phyloP scores from a whole-genome alignment of 2,329 filamentous ascomycete species.

The Sporothrix protearum region DNA sequence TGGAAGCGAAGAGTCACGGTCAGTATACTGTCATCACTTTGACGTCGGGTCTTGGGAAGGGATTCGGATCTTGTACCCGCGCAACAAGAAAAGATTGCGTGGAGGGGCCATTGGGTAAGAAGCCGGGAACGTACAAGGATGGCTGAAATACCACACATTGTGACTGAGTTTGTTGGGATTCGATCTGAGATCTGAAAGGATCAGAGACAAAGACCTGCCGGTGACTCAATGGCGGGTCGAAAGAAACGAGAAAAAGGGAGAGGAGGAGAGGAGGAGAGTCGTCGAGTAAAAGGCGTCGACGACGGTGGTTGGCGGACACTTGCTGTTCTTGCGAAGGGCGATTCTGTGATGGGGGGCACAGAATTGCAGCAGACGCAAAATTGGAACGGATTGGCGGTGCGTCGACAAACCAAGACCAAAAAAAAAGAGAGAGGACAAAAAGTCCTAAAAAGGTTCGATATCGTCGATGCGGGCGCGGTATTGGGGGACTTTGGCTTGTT shows the following conservation, averaged over 20 bases:
- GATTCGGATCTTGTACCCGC: not conserved
- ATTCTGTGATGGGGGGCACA: slow-evolving; percentile 10
- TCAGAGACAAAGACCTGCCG: not conserved
- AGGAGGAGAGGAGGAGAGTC: not conserved
- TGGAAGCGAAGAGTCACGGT: slow-evolving; percentile 11
- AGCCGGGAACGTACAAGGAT: slow-evolving; percentile 23
- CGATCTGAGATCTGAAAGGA: not conserved
- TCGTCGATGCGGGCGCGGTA: slow-evolving; percentile 14
- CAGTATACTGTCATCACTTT: not conserved
- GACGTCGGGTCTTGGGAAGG: not conserved
- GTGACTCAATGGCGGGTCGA: not conserved
- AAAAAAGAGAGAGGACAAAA: not conserved
- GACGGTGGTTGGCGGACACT: not conserved
- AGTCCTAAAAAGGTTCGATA: not conserved
- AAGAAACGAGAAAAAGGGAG: not conserved
- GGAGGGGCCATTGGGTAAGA: not conserved
- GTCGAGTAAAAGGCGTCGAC: slow-evolving; percentile 10
- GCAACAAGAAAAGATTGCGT: not conserved
- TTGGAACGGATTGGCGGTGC: slow-evolving; percentile 13
- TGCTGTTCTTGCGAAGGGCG: slow-evolving; percentile 4
- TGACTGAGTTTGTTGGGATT: not conserved
- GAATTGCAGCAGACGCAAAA: slow-evolving; percentile 12
- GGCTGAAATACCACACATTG: slow-evolving; percentile 26
- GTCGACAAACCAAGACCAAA: not conserved
- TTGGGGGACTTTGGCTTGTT: not conserved